These are phyloP conservation scores for Claviceps humidiphila DNA, from an alignment of 2,329 filamentous ascomycete genomes.

Conservation along the genomic window DNA sequence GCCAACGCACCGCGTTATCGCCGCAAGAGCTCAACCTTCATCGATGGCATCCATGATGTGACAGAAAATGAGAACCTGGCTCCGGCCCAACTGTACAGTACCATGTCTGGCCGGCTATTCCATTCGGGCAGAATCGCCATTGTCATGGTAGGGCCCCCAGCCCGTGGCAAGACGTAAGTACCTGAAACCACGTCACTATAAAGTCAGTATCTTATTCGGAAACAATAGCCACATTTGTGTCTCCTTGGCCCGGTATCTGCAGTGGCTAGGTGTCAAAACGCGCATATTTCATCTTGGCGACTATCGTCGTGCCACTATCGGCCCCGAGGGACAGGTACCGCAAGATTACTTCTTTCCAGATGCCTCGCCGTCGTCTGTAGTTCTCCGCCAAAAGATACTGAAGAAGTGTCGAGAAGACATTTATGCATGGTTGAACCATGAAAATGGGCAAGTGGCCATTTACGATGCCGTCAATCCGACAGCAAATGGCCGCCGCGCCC, in stretches of 20 bases:
- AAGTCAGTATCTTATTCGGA: not conserved
- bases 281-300: constrained; percentile 95
- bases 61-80: constrained; percentile 71
- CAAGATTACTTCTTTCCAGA: constrained; percentile 98
- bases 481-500: constrained; percentile 62
- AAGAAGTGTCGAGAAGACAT: constrained; percentile 97
- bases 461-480: constrained; percentile 97
- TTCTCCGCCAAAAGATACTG: constrained; percentile 89
- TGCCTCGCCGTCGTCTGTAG: constrained; percentile 81
- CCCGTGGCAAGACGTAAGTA: constrained; percentile 81
- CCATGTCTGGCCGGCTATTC: constrained; percentile 91
- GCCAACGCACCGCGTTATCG: constrained; percentile 82
- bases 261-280: constrained; percentile 97
- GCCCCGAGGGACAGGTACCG: constrained; percentile 69
- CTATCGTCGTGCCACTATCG: constrained; percentile 84
- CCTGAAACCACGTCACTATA: not conserved
- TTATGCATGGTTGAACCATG: constrained; percentile 88
- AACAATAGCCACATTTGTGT: constrained; percentile 72
- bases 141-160: constrained; percentile 88
- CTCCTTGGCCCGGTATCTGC: constrained; percentile 82
- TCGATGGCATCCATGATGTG: constrained; percentile 93
- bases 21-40: constrained; percentile 87
- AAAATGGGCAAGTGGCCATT: constrained; percentile 95
- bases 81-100: constrained; percentile 94
- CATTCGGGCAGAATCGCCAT: constrained; percentile 96